phyloP scores from a whole-genome alignment of 768 basidiomycete species.

The Tremella mesenterica region DNA sequence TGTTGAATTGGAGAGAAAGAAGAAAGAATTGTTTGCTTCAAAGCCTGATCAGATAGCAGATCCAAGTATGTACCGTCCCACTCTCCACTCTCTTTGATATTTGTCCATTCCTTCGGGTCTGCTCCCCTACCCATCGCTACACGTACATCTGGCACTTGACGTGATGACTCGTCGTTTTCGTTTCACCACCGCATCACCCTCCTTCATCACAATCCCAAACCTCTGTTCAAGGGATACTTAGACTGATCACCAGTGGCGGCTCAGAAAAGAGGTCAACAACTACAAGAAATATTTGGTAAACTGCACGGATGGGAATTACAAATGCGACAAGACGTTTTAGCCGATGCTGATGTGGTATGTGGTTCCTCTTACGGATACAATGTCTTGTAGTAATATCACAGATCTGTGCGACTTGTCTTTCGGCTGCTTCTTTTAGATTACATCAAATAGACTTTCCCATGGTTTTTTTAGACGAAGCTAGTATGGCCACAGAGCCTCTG shows the following conservation, averaged over 20 bases:
- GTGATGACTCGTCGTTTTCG: no score
- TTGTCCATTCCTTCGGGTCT: no score
- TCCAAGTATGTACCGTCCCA: no score
- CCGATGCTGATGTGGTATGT: conserved; percentile 39
- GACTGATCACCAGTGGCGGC: no score
- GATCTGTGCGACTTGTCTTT: conserved; percentile 74
- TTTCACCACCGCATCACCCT: no score
- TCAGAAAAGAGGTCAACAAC: no score
- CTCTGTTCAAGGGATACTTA: no score
- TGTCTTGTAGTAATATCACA: conserved; percentile 1
- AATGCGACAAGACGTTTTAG: conserved; percentile 20
- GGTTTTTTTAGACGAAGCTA: conserved; percentile 89
- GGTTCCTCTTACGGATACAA: conserved; percentile 31
- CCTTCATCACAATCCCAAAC: no score
- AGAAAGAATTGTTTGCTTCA: not conserved
- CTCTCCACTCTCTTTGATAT: no score
- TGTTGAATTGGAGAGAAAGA: conserved; percentile 28
- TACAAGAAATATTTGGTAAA: not conserved
- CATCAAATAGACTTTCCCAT: conserved; percentile 69
- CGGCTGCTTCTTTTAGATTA: conserved; percentile 59
- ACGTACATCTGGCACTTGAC: no score
- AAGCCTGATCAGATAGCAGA: no score
- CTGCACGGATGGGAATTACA: not conserved
- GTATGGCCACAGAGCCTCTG: conserved; percentile 91
- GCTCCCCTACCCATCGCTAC: no score